Evolutionary conservation across 495 filamentous ascomycete species (phyloP), one percentile per base, ranked within the genome.

Genomic region (Tuber umbilicatum): DNA sequence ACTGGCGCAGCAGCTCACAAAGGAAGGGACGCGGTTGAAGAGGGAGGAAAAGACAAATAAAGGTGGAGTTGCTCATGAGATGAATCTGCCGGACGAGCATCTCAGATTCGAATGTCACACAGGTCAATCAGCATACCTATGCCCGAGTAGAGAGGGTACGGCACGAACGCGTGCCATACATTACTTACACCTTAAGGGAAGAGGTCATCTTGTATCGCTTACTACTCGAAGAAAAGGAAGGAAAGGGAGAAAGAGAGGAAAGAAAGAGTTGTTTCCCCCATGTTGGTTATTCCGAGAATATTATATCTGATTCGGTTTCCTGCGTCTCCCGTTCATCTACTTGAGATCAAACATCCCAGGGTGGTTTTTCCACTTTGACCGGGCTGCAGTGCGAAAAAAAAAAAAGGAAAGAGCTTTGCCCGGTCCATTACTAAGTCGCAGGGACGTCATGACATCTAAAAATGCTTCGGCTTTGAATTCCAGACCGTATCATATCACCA

Each of bases 51-150:
- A 31, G 12, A 12, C n/a, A 64, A 64, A 31, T 16, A 64, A 17
- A 3, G 55, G 27, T 16, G 55, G 27, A 64, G 55, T 35, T 69
- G 45, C 60, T 43, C 70, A 71, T 70, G 60, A 73, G 74, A 77
- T 77, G 60, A 77, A 77, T 77, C 76, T 77, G 74, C 76, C 76
- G 76, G 70, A 70, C 38, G 70, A 72, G 74, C 76, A 78, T 78
- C 76, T 77, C 74, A 73, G 74, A 76, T 76, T 78, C 74, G 38
- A 76, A 72, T 64, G 76, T 78, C 70, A 38, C 70, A 78, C 76
- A 77, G 75, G 73, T 71, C 69, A 77, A 76, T 76, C 73, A 60
- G 35, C 69, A 64, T 3, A 40, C 38, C 45, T 43, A 37, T 70
- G 68, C 45, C 27, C 47, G 47, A 55, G 47, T 23, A 27, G 9